These are phyloP conservation scores for Sequoia sempervirens DNA, from an alignment of 75 land plant species.

Conservation along the genomic window DNA sequence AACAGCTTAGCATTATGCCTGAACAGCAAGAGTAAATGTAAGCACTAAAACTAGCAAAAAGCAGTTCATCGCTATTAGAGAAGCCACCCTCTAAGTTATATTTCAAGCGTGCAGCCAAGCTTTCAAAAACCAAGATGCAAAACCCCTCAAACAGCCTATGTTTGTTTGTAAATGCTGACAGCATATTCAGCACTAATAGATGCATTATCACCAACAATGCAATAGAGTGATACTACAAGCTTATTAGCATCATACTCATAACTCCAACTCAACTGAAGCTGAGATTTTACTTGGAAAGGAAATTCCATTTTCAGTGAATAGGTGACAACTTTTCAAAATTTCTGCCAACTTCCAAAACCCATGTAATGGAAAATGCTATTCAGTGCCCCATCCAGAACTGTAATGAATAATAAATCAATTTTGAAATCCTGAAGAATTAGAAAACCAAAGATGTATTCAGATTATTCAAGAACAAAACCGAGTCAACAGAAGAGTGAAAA, in stretches of 20 bases:
- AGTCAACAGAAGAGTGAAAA: neutral
- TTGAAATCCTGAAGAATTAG: neutral
- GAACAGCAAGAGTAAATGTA: too few species aligned
- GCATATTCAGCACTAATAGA: neutral
- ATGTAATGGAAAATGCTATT: neutral
- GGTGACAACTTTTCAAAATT: neutral
- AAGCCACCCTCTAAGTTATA: neutral
- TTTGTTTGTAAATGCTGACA: neutral
- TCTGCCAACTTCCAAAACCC: neutral
- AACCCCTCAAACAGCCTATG: neutral
- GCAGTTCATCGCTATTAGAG: neutral
- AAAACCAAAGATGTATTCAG: neutral
- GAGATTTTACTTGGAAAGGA: neutral
- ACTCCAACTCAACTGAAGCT: neutral
- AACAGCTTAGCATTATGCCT: too few species aligned
- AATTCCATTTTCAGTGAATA: neutral
- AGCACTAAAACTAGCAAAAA: neutral
- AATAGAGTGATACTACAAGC: neutral
- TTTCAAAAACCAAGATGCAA: neutral
- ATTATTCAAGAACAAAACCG: neutral
- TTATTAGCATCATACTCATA: neutral
- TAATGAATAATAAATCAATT: neutral
- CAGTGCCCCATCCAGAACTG: neutral
- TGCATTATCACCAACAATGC: neutral
- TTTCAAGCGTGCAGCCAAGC: neutral